Evolutionary conservation across 192 early-diverging fungal species (phyloP), one percentile per base, ranked within the genome.

Genomic region (Coemansia sp.): DNA sequence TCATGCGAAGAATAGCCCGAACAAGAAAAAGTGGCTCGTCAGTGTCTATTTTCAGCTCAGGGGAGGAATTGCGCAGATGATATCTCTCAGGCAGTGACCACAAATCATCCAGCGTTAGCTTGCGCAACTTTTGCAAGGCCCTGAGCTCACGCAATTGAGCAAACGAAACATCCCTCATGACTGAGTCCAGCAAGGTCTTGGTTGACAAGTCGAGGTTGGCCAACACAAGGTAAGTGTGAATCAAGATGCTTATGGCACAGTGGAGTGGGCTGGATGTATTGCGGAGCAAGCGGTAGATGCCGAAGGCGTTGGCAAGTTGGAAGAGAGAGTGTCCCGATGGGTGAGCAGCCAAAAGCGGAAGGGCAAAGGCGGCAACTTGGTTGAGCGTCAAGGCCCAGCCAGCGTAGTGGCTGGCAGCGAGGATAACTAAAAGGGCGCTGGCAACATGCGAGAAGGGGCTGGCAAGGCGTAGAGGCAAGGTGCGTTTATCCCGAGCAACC

Each of bases 11-110:
- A 32, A 79, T 60, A 8, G 71, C 77, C 6, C 68, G 71, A 20
- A 74, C 29, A 41, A 79, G 49, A 27, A 79, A 79, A 27, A 79
- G 24, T 2, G 71, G 41, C 60, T 79, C 68, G 3, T 64, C 27
- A 15, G 60, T 25, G 19, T 79, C 43, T 41, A 70, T 70, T 6
- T 39, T 20, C 40, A 79, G 64, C 27, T 79, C 71, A 42, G 56
- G 24, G 5, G 62, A 36, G 4, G 65, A 56, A 27, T 42, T 27
- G 4, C 37, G 32, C 0, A 79, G 32, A 11, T 57, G 60, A 24
- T 60, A 54, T 22, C 64, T 59, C 29, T 79, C 62, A 0, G 77
- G 72, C 2, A 74, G 61, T 25, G 49, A 31, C 64, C 58, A 64
- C 2, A 74, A 17, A 11, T 79, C 77, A 2, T 60, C 67, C 2